phyloP scores from a whole-genome alignment of 768 basidiomycete genomes.

The Leccinum disarticulatum region DNA sequence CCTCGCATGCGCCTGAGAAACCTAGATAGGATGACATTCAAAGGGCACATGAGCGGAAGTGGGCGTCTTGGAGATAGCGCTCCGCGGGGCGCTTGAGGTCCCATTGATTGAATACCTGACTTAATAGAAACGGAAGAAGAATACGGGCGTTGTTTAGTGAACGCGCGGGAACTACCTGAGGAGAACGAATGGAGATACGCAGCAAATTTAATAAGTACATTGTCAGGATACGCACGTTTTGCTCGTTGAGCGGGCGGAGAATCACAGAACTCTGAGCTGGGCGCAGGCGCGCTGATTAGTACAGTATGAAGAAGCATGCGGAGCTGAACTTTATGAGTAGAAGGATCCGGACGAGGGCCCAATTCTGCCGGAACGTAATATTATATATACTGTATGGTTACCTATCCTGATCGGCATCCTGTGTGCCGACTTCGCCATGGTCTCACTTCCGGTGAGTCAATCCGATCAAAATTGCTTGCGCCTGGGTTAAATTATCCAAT shows the following conservation, averaged over 20 bases:
- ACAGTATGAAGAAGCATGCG: constrained; percentile 44
- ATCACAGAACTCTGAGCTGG: constrained; percentile 39
- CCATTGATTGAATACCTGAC: constrained; percentile 41
- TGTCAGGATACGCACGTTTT: constrained; percentile 40
- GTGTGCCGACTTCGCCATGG: constrained; percentile 68
- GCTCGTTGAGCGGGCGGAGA: constrained; percentile 58
- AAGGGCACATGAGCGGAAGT: constrained; percentile 32
- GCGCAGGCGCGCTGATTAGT: too few relatives aligned
- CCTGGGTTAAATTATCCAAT: too few relatives aligned
- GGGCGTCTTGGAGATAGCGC: constrained; percentile 10
- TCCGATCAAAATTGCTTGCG: neutral
- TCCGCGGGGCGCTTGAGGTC: constrained; percentile 26
- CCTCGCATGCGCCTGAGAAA: constrained; percentile 41
- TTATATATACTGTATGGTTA: neutral
- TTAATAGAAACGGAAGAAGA: neutral
- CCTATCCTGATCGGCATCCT: constrained; percentile 64
- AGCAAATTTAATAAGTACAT: neutral
- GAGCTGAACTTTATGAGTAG: constrained; percentile 39
- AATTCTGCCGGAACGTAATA: too few relatives aligned
- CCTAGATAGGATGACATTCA: constrained; percentile 46
- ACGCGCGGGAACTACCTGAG: neutral
- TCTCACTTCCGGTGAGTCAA: constrained; percentile 48
- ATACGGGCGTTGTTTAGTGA: neutral
- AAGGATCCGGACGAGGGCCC: neutral
- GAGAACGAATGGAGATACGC: neutral